Base-by-base conservation (phyloP, 148 eudicot species). In the Mesembryanthemum crystallinum region DNA sequence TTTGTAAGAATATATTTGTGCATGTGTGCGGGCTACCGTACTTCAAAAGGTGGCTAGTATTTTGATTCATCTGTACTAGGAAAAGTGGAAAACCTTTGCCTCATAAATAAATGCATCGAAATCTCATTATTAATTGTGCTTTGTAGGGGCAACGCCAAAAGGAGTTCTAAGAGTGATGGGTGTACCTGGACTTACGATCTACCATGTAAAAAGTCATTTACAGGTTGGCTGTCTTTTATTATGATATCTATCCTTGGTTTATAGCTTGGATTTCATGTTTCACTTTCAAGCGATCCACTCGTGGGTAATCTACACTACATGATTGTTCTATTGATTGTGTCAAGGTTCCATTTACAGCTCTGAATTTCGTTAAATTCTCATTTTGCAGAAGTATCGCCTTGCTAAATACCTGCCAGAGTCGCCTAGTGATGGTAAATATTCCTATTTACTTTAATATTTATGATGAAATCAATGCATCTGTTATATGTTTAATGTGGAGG, bases 141-240 rank as follows among this genome's bases (percentile, higher is more conserved):
- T 80, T 82, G 74, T 73, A 90, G 94, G 94, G 75, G 91, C 94
- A 68, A 90, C 94, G 76, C 94, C 94, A 3, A 90, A 90, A 81
- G 94, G 94, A 69, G 94, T 90, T 67, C 82, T 90, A 74, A 81
- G 89, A 83, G 91, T 90, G 78, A 90, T 90, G 91, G 91, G 91
- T 77, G 94, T 88, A 66, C 83, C 91, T 60, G 94, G 91, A 57
- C 83, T 90, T 67, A 90, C 94, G 43, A 90, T 90, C 78, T 90
- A 88, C 75, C 94, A 90, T 71, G 94, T 90, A 75, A 90, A 90
- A 83, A 90, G 94, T 83, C 94, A 90, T 85, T 84, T 90, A 81
- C 94, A 90, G 90, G 94, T 94, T 77, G 68, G 68, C 61, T 35
- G 64, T 35, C 43, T 27, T 13, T 45, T 27, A 5, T 49, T 6